phyloP scores from a whole-genome alignment of 2,329 filamentous ascomycete species.

The Colletotrichum sidae region DNA sequence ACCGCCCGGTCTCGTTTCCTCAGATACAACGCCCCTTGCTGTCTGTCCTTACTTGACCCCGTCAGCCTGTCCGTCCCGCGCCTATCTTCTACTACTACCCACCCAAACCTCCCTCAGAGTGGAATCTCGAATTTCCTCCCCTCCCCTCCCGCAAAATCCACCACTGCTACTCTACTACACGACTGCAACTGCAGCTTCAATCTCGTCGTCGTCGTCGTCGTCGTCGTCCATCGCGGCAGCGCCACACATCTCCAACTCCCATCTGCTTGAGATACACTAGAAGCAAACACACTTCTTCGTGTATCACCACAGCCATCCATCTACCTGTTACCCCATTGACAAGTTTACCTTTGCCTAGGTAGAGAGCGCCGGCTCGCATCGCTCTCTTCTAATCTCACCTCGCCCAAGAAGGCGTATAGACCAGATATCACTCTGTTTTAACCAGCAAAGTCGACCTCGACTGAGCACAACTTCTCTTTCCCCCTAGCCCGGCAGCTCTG shows the following conservation, averaged over 20 bases:
- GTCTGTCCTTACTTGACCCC: too few relatives aligned
- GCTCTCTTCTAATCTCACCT: conserved; percentile 32
- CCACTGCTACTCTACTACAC: conserved; percentile 35
- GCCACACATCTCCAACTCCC: conserved; percentile 9
- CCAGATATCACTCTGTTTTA: conserved; percentile 33
- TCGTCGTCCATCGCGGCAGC: conserved; percentile 25
- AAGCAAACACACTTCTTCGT: conserved; percentile 22
- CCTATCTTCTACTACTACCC: conserved; percentile 32
- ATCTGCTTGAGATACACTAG: conserved; percentile 14
- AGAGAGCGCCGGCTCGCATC: conserved; percentile 28
- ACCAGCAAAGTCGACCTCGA: conserved; percentile 55
- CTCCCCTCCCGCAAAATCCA: conserved; percentile 36
- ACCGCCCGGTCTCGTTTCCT: conserved; percentile 41
- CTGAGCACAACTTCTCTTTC: conserved; percentile 59
- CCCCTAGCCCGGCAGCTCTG: conserved; percentile 78
- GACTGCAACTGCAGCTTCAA: neutral
- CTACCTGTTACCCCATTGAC: conserved; percentile 24
- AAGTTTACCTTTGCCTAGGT: conserved; percentile 37
- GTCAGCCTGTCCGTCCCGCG: conserved; percentile 22
- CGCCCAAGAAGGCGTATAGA: conserved; percentile 49
- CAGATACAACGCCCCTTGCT: conserved; percentile 37
- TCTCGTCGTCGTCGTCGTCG: conserved; percentile 9
- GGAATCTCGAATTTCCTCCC: conserved; percentile 38
- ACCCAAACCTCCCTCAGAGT: conserved; percentile 34
- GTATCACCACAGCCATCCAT: conserved; percentile 7